Conservation (phyloP, 768 basidiomycete species). For the Phylloporus arenicola region DNA sequence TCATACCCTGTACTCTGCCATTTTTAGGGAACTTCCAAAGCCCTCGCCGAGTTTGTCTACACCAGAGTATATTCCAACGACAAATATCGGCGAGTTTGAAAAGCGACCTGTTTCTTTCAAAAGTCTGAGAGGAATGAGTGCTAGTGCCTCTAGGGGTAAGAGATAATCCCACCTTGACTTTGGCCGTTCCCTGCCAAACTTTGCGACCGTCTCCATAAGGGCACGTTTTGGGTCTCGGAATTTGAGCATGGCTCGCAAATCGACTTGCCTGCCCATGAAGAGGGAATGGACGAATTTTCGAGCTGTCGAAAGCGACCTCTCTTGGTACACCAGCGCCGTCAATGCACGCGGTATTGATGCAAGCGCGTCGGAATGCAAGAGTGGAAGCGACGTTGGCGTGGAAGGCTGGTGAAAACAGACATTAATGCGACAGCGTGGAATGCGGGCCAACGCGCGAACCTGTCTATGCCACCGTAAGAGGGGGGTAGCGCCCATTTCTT, state of each 20-base stretch:
- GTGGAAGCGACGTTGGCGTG: slow-evolving; percentile 41
- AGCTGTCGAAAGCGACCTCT: slow-evolving; percentile 80
- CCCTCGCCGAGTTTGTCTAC: slow-evolving; percentile 87
- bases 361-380: slow-evolving; percentile 81
- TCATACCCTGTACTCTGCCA: slow-evolving; percentile 89
- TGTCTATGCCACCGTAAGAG: slow-evolving; percentile 78
- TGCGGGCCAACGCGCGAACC: slow-evolving; percentile 34
- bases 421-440: slow-evolving; percentile 1
- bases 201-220: slow-evolving; percentile 64
- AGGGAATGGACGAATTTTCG: slow-evolving; percentile 83
- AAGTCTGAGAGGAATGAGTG: slow-evolving; percentile 43
- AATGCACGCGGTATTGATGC: slow-evolving; percentile 83
- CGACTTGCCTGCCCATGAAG: slow-evolving; percentile 82
- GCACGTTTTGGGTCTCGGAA: slow-evolving; percentile 80
- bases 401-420: slow-evolving; percentile 36
- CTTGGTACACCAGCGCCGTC: slow-evolving; percentile 83
- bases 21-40: slow-evolving; percentile 85
- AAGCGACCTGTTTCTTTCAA: slow-evolving; percentile 91
- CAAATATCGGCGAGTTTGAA: slow-evolving; percentile 86
- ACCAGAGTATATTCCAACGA: slow-evolving; percentile 91
- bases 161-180: slow-evolving; percentile 50
- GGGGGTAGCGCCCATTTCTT: slow-evolving; percentile 74
- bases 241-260: slow-evolving; percentile 73
- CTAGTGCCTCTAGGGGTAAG: background rate
- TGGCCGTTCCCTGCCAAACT: slow-evolving; percentile 61